Evolutionary conservation across 805 yeast species (phyloP).

Genomic region (Spathaspora gorwiae): DNA sequence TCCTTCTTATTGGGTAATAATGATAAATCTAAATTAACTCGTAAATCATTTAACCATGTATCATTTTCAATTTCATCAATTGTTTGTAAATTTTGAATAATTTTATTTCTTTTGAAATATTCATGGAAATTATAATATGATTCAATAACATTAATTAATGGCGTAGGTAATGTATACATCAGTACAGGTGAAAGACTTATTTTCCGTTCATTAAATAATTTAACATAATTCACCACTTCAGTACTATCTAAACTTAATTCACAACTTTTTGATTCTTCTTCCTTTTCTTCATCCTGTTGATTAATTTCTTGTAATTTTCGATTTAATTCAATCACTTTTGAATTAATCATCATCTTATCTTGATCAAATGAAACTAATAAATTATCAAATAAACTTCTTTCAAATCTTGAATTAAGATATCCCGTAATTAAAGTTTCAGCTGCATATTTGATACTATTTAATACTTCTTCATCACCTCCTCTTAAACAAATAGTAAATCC

Average conservation of each 20-base stretch:
- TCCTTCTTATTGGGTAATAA: slow-evolving; percentile 33
- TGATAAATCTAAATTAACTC: slow-evolving; percentile 19
- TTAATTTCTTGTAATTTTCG: slow-evolving; percentile 9
- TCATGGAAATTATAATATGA: slow-evolving; percentile 39
- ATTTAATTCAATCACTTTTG: slow-evolving; percentile 8
- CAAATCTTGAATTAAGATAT: slow-evolving; percentile 74
- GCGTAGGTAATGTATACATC: slow-evolving; percentile 63
- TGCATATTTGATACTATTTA: slow-evolving; percentile 70
- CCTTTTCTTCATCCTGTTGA: slow-evolving; percentile 3
- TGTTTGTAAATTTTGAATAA: slow-evolving; percentile 16
- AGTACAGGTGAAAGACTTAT: slow-evolving; percentile 87
- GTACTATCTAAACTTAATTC: slow-evolving; percentile 22
- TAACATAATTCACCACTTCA: slow-evolving; percentile 33
- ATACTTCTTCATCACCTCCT: slow-evolving; percentile 61
- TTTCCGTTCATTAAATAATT: slow-evolving; percentile 43
- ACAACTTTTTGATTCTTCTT: slow-evolving; percentile 11
- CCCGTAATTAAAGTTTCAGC: slow-evolving; percentile 77
- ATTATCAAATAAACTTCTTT: slow-evolving; percentile 38
- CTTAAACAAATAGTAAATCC: slow-evolving; percentile 88
- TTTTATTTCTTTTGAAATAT: slow-evolving; percentile 15
- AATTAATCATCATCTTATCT: not conserved
- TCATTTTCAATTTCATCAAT: slow-evolving; percentile 21
- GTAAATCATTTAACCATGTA: slow-evolving; percentile 22
- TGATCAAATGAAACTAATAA: slow-evolving; percentile 11
- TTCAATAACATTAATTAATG: slow-evolving; percentile 50